Conservation (phyloP, 768 basidiomycete species). For the Wakefieldia striispora region DNA sequence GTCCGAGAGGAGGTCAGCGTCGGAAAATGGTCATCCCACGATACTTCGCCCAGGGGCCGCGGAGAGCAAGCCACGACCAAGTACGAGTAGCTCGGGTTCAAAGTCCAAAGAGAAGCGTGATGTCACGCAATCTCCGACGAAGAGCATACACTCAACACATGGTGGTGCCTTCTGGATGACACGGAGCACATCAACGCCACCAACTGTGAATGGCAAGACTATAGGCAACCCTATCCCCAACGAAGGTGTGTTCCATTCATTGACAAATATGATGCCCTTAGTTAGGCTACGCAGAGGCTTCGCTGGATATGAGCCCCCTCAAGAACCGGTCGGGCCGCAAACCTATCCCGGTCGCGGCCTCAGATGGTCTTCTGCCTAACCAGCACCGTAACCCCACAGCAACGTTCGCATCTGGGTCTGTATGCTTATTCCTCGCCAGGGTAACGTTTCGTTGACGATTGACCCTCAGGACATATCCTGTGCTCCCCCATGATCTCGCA, state of each 20-base stretch:
- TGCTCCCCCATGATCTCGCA: constrained; percentile 76
- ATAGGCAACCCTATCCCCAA: constrained; percentile 73
- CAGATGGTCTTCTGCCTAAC: constrained; percentile 23
- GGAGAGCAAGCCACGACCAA: constrained; percentile 32
- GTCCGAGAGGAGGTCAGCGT: constrained; percentile 29
- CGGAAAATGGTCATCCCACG: constrained; percentile 27
- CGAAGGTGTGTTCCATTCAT: constrained; percentile 45
- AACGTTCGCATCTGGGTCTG: constrained; percentile 67
- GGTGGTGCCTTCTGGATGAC: constrained; percentile 32
- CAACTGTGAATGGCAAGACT: constrained; percentile 56
- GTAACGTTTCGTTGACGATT: constrained; percentile 8
- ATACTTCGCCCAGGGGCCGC: constrained; percentile 13
- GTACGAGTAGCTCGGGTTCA: constrained; percentile 28
- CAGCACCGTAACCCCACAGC: constrained; percentile 31
- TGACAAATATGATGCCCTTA: background rate
- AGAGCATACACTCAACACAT: constrained; percentile 40
- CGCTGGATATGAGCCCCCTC: constrained; percentile 71
- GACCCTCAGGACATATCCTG: constrained; percentile 61
- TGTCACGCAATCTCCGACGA: constrained; percentile 42
- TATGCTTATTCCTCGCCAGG: constrained; percentile 1
- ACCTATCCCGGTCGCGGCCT: constrained; percentile 59
- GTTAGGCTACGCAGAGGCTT: constrained; percentile 47
- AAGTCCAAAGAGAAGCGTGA: constrained; percentile 32
- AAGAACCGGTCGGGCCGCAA: constrained; percentile 58
- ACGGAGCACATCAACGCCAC: constrained; percentile 37